phyloP scores from a whole-genome alignment of 2,329 filamentous ascomycete species.

The Phialophora expanda region DNA sequence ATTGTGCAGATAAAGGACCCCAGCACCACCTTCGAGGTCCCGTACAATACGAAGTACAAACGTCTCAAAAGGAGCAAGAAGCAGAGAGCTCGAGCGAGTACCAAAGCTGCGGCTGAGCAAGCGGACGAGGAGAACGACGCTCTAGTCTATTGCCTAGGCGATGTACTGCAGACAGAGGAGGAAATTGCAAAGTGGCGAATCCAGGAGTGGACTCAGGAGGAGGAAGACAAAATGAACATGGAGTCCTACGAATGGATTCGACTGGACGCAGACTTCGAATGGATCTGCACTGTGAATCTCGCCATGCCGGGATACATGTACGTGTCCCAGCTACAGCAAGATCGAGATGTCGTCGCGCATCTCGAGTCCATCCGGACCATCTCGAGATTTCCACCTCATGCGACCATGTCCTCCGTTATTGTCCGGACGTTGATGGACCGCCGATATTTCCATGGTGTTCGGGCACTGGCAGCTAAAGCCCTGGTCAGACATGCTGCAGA shows the following conservation, averaged over 20 bases:
- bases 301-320: slow-evolving; percentile 97
- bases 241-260: slow-evolving; percentile 99
- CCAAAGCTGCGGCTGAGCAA: slow-evolving; percentile 63
- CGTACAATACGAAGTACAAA: slow-evolving; percentile 99
- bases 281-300: slow-evolving; percentile 81
- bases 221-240: slow-evolving; percentile 88
- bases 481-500: slow-evolving; percentile 77
- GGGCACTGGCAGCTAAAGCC: slow-evolving; percentile 79
- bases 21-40: slow-evolving; percentile 85
- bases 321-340: slow-evolving; percentile 93
- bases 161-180: slow-evolving; percentile 81
- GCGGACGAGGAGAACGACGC: slow-evolving; percentile 76
- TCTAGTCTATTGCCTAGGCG: slow-evolving; percentile 87
- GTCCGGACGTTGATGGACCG: slow-evolving; percentile 87
- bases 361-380: slow-evolving; percentile 77
- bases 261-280: slow-evolving; percentile 97
- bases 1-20: slow-evolving; percentile 94
- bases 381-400: slow-evolving; percentile 69
- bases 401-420: slow-evolving; percentile 85
- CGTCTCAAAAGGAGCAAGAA: slow-evolving; percentile 85
- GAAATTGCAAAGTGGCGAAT: slow-evolving; percentile 84
- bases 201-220: slow-evolving; percentile 85
- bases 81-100: slow-evolving; percentile 75
- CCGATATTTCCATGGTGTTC: slow-evolving; percentile 92
- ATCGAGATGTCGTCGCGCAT: slow-evolving; percentile 92